Conservation (phyloP, 805 yeast species). For the Lipomyces yamadae region DNA sequence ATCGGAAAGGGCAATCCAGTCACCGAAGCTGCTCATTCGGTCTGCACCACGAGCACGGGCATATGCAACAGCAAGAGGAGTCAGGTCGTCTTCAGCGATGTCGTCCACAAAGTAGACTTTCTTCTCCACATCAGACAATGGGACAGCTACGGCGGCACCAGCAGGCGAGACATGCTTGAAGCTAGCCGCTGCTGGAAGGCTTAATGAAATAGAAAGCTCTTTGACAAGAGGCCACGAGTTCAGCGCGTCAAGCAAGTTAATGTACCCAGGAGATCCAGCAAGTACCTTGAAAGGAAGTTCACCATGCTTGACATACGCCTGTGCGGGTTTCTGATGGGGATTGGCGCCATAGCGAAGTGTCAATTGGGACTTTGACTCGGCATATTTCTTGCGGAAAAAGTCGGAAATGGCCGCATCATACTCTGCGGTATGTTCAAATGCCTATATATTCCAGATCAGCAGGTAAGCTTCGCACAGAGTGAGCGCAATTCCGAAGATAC, state of each 20-base stretch:
- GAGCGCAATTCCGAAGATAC: neutral
- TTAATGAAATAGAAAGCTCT: slow-evolving; percentile 91
- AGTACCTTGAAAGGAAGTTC: slow-evolving; percentile 92
- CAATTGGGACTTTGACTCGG: slow-evolving; percentile 86
- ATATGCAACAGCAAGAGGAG: slow-evolving; percentile 96
- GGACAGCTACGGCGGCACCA: slow-evolving; percentile 97
- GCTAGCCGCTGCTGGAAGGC: slow-evolving; percentile 98
- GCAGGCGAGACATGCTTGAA: slow-evolving; percentile 99
- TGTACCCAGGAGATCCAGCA: slow-evolving; percentile 96
- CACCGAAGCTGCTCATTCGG: slow-evolving; percentile 99
- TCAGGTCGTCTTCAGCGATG: slow-evolving; percentile 77
- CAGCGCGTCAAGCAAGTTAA: slow-evolving; percentile 92
- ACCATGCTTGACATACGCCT: slow-evolving; percentile 86
- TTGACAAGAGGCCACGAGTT: slow-evolving; percentile 99
- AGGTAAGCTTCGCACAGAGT: neutral
- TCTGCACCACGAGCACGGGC: slow-evolving; percentile 99
- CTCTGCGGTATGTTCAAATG: slow-evolving; percentile 98
- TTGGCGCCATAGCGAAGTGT: slow-evolving; percentile 98
- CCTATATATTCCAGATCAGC: slow-evolving; percentile 71
- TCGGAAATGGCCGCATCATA: slow-evolving; percentile 95
- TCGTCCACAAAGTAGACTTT: slow-evolving; percentile 93
- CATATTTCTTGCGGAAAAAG: slow-evolving; percentile 95
- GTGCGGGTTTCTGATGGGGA: slow-evolving; percentile 99
- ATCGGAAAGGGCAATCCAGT: slow-evolving; percentile 95
- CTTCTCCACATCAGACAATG: slow-evolving; percentile 88